phyloP scores from a whole-genome alignment of 2,329 filamentous ascomycete genomes.

The Leptographium flavum region DNA sequence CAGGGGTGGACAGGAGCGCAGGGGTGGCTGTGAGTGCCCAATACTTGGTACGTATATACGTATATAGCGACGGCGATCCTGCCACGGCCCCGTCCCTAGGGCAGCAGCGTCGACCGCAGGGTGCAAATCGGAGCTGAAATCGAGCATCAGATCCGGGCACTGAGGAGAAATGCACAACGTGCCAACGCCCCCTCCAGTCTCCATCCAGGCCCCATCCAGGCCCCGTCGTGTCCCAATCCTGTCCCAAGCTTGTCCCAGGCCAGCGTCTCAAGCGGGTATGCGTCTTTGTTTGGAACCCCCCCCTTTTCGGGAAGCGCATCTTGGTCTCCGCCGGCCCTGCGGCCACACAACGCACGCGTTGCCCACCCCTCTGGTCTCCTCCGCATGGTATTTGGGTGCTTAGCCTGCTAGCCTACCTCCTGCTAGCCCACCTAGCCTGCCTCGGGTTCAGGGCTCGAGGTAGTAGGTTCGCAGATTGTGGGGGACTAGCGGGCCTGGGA shows the following conservation, averaged over 20 bases:
- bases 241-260: too few species aligned
- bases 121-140: not conserved
- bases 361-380: not conserved
- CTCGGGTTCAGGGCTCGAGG: not conserved
- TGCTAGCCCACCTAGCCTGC: too few species aligned
- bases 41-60: too few species aligned
- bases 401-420: too few species aligned
- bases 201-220: too few species aligned
- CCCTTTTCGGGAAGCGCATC: not conserved
- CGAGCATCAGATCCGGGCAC: not conserved
- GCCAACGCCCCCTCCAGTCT: too few species aligned
- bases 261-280: not conserved
- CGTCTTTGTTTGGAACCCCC: not conserved
- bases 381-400: too few species aligned
- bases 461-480: not conserved
- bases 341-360: not conserved
- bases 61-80: too few species aligned
- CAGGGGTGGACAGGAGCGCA: too few species aligned
- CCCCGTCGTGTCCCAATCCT: too few species aligned
- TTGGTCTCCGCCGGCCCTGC: not conserved
- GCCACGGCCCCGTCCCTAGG: not conserved
- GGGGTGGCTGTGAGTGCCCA: too few species aligned
- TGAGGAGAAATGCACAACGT: not conserved
- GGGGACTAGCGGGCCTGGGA: not conserved
- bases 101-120: not conserved